These are phyloP conservation scores for Lichtheimia ornata DNA, from an alignment of 371 early-diverging fungal genomes.

Conservation along the genomic window DNA sequence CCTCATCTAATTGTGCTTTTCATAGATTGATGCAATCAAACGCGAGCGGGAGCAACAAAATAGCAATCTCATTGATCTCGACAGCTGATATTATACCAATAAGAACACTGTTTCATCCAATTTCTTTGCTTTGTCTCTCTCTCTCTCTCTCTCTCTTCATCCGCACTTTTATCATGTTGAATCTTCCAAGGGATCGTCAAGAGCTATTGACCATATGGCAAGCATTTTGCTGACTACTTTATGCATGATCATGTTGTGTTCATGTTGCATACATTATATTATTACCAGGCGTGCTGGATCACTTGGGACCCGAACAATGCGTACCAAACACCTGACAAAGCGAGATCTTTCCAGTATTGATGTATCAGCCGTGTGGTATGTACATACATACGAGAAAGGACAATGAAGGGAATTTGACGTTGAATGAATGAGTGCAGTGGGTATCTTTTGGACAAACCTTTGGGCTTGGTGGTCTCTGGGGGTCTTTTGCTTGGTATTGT, in stretches of 20 bases:
- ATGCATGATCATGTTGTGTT: neutral
- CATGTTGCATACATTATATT: neutral
- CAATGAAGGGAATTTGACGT: too few species aligned
- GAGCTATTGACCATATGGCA: conserved; percentile 13
- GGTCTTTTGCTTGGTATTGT: conserved; percentile 9
- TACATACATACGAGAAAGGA: neutral
- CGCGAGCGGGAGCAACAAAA: conserved; percentile 3
- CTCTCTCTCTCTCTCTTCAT: neutral
- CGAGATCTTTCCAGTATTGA: conserved; percentile 9
- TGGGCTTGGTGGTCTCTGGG: neutral
- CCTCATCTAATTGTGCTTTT: neutral
- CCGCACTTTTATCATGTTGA: neutral
- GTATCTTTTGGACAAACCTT: too few species aligned
- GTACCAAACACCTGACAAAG: conserved; percentile 9
- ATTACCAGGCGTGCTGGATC: conserved; percentile 14
- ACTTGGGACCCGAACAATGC: neutral
- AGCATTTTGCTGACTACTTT: neutral
- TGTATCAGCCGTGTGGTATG: conserved; percentile 15
- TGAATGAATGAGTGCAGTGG: too few species aligned
- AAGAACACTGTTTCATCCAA: neutral
- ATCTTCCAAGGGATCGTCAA: neutral
- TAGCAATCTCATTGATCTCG: conserved; percentile 11
- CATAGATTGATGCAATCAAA: conserved; percentile 15
- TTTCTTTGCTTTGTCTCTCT: neutral
- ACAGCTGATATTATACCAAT: neutral